phyloP scores from a whole-genome alignment of 306 rosid genomes.

The Benincasa hispida region DNA sequence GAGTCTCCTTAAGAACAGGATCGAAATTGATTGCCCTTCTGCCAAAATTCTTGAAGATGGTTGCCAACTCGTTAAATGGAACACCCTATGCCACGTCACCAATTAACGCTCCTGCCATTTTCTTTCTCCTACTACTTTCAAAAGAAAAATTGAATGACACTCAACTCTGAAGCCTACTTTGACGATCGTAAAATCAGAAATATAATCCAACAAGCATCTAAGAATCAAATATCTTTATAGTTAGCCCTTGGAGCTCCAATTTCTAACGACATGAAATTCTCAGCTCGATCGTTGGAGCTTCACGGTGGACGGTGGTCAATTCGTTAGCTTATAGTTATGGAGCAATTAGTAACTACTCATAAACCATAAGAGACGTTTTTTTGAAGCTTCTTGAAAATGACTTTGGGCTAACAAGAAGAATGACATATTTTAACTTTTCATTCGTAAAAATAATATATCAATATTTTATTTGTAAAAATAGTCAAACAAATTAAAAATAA shows the following conservation, averaged over 20 bases:
- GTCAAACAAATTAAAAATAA: too few relatives aligned
- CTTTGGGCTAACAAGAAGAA: too few relatives aligned
- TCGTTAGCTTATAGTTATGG: background rate
- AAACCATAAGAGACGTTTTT: too few relatives aligned
- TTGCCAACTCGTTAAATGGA: background rate
- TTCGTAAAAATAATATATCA: too few relatives aligned
- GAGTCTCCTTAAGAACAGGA: background rate
- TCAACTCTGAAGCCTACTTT: background rate
- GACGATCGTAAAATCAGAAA: background rate
- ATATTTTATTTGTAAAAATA: too few relatives aligned
- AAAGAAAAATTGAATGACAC: background rate
- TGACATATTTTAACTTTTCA: too few relatives aligned
- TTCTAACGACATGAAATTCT: background rate
- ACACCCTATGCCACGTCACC: conserved; percentile 1
- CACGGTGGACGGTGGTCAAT: background rate
- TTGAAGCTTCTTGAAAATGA: too few relatives aligned
- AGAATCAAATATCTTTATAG: background rate
- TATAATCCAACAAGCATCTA: background rate
- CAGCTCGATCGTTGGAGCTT: background rate
- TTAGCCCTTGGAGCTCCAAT: background rate
- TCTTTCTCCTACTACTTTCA: background rate
- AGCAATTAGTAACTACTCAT: too few relatives aligned
- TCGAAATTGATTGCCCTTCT: background rate
- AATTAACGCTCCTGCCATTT: background rate
- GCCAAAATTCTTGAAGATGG: background rate